Conservation (phyloP, 805 yeast genomes). For the Ogataea polymorpha region DNA sequence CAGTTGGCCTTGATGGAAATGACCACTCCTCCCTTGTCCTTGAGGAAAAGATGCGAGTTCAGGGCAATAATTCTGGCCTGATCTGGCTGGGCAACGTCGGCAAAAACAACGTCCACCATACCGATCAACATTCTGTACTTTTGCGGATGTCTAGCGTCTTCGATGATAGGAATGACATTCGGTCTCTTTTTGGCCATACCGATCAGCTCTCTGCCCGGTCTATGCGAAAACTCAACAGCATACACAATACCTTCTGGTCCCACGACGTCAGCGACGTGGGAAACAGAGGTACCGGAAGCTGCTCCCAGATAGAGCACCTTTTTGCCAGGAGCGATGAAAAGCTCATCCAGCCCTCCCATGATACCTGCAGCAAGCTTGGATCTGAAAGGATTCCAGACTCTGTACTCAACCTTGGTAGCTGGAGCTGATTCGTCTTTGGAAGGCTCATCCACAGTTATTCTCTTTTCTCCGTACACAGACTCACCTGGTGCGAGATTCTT, state of each 20-base stretch:
- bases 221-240: conserved; percentile 98
- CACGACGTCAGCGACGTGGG: conserved; percentile 96
- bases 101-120: conserved; percentile 98
- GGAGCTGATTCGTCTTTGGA: conserved; percentile 83
- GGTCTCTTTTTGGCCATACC: conserved; percentile 99
- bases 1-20: conserved; percentile 99
- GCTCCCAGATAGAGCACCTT: conserved; percentile 98
- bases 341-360: conserved; percentile 98
- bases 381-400: conserved; percentile 99
- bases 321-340: conserved; percentile 96
- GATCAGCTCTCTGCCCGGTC: conserved; percentile 99
- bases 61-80: conserved; percentile 99
- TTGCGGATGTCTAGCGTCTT: conserved; percentile 99
- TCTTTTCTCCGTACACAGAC: conserved; percentile 97
- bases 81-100: conserved; percentile 99
- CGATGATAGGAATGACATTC: conserved; percentile 96
- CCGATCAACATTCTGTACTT: conserved; percentile 98
- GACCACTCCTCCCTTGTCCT: conserved; percentile 98
- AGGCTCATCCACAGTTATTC: conserved; percentile 91
- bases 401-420: conserved; percentile 93
- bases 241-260: conserved; percentile 99
- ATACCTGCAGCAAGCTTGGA: conserved; percentile 99
- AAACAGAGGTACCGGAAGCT: conserved; percentile 98
- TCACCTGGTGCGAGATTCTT: conserved; percentile 98
- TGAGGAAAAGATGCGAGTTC: conserved; percentile 96